Evolutionary conservation across 768 basidiomycete species (phyloP).

Genomic region (Auriscalpium orientale): DNA sequence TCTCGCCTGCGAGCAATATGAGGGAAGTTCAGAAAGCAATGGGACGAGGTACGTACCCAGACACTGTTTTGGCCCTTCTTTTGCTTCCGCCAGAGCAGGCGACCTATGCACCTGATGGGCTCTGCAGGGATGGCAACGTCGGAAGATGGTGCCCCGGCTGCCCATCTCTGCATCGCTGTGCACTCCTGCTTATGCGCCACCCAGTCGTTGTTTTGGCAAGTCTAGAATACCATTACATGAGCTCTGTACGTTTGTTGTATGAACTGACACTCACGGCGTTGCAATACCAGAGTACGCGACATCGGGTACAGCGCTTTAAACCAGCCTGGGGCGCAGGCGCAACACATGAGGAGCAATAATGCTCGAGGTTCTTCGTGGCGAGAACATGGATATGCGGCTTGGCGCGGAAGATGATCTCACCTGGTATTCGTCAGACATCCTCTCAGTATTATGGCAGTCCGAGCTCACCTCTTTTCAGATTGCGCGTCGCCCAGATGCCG

Average conservation of each 20-base stretch:
- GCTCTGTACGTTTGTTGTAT: neutral
- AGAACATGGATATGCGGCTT: slow-evolving; percentile 59
- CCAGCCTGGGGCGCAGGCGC: slow-evolving; percentile 27
- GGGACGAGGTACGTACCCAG: slow-evolving; percentile 43
- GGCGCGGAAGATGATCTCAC: slow-evolving; percentile 47
- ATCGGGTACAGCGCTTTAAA: slow-evolving; percentile 68
- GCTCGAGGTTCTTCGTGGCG: slow-evolving; percentile 51
- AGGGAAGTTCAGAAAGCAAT: neutral
- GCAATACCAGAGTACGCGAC: slow-evolving; percentile 71
- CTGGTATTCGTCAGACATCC: slow-evolving; percentile 28
- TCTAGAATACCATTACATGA: neutral
- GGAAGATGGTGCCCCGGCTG: slow-evolving; percentile 37
- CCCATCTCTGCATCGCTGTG: slow-evolving; percentile 53
- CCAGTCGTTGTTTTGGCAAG: slow-evolving; percentile 74
- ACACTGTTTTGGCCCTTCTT: slow-evolving; percentile 43
- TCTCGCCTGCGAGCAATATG: slow-evolving; percentile 35
- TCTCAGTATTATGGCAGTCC: neutral
- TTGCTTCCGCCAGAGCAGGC: slow-evolving; percentile 61
- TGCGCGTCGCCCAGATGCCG: slow-evolving; percentile 16
- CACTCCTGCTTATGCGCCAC: slow-evolving; percentile 73
- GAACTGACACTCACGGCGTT: slow-evolving; percentile 41
- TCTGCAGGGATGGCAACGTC: slow-evolving; percentile 58
- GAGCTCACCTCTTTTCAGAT: slow-evolving; percentile 5
- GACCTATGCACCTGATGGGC: slow-evolving; percentile 69
- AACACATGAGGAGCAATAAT: slow-evolving; percentile 67